Conservation (phyloP, 176 grass and related monocot genomes). For the Tillandsia fasciculata region DNA sequence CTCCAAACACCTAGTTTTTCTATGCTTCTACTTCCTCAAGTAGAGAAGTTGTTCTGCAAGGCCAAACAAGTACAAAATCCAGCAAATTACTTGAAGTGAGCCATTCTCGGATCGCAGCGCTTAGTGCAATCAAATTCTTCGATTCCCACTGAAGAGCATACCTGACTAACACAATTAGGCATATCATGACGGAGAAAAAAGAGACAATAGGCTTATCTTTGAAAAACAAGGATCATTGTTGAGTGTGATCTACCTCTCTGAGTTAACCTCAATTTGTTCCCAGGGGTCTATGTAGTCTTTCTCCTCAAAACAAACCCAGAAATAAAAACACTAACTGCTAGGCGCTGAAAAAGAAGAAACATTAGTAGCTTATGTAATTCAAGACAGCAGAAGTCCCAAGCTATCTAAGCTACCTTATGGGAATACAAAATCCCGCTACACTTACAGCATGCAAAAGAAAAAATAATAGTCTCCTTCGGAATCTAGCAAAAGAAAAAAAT, state of each 20-base stretch:
- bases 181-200: no score
- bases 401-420: neutral
- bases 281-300: slow-evolving; percentile 78
- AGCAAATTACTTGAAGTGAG: slow-evolving; percentile 65
- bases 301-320: slow-evolving; percentile 66
- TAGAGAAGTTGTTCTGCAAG: no score
- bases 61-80: neutral
- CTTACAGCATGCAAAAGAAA: neutral
- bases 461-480: neutral
- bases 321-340: slow-evolving; percentile 71
- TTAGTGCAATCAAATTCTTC: slow-evolving; percentile 68
- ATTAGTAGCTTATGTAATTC: neutral
- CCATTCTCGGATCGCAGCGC: slow-evolving; percentile 85
- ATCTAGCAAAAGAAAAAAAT: slow-evolving; percentile 16
- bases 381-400: neutral
- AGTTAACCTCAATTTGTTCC: slow-evolving; percentile 73
- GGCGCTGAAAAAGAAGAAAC: slow-evolving; percentile 38
- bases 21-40: no score
- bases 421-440: neutral
- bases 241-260: slow-evolving; percentile 54
- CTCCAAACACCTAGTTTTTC: no score
- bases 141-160: slow-evolving; percentile 88
- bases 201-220: no score
- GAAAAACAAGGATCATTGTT: no score
- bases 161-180: slow-evolving; percentile 30